A percentile compares a stretch with the other conserved stretches of the same genome.
These are phyloP conservation scores for Aureobasidium namibiae DNA, from an alignment of 2,329 filamentous ascomycete genomes.

Conservation along the genomic window DNA sequence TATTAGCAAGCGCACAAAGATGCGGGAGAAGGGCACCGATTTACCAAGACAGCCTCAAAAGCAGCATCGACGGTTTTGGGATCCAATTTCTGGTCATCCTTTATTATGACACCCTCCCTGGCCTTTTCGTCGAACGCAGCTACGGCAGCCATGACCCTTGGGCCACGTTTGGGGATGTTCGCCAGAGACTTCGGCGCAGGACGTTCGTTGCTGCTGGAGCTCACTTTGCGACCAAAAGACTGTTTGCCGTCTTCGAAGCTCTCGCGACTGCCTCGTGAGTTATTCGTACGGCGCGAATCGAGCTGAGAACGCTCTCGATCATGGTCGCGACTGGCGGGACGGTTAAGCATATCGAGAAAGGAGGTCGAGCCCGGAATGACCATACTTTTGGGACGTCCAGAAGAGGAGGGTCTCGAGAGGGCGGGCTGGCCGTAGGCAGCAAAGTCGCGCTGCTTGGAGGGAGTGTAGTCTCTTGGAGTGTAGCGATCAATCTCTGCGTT, in stretches of 20 bases:
- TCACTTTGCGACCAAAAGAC: constrained; percentile 28
- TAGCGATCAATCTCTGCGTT: constrained; percentile 51
- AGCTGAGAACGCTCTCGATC: constrained; percentile 13
- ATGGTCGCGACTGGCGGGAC: neutral
- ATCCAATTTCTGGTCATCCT: constrained; percentile 41
- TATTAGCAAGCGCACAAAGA: neutral
- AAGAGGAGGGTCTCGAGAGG: constrained; percentile 18
- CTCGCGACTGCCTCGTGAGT: constrained; percentile 7
- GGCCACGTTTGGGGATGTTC: constrained; percentile 37
- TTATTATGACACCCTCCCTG: constrained; percentile 30
- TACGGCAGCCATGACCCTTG: constrained; percentile 56
- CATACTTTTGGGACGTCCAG: constrained; percentile 22
- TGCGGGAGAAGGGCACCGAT: constrained; percentile 8
- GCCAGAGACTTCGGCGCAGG: constrained; percentile 22
- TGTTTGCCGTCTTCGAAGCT: constrained; percentile 21
- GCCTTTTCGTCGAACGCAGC: constrained; percentile 51
- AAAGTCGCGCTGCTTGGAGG: constrained; percentile 55
- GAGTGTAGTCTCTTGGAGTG: constrained; percentile 51
- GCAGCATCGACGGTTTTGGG: constrained; percentile 52
- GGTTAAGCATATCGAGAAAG: constrained; percentile 8
- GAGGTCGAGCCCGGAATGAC: constrained; percentile 7
- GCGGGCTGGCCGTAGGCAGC: constrained; percentile 40
- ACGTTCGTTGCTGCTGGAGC: constrained; percentile 27
- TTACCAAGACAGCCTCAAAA: constrained; percentile 53
- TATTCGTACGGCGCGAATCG: constrained; percentile 13